phyloP scores from a whole-genome alignment of 192 early-diverging fungal species.

The Jimgerdemannia flammicorona region DNA sequence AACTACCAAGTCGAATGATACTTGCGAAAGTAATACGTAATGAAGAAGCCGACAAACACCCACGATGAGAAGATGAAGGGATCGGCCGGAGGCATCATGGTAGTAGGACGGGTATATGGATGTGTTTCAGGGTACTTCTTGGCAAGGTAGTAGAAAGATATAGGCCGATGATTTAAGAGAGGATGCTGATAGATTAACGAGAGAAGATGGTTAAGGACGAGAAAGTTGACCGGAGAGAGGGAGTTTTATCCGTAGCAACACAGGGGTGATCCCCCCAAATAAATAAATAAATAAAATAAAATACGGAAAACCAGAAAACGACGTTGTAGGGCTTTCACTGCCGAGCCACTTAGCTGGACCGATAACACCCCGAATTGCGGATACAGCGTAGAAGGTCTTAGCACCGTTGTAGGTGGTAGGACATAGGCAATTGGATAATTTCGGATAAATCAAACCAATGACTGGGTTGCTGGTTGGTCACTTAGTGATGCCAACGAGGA shows the following conservation, averaged over 20 bases:
- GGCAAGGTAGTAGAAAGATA: conserved; percentile 64
- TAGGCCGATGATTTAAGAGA: conserved; percentile 20
- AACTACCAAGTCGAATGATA: conserved; percentile 57
- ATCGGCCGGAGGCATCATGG: conserved; percentile 58
- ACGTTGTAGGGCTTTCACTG: conserved; percentile 33
- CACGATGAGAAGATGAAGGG: conserved; percentile 40
- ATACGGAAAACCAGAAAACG: conserved; percentile 51
- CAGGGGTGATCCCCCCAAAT: conserved; percentile 34
- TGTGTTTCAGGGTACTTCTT: conserved; percentile 58
- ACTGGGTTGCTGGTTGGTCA: too few relatives aligned
- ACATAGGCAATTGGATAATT: too few relatives aligned
- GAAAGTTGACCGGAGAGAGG: too few relatives aligned
- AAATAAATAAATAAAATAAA: conserved; percentile 45
- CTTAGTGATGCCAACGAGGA: too few relatives aligned
- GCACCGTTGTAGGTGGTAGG: conserved; percentile 59
- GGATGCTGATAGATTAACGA: too few relatives aligned
- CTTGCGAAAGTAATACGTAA: conserved; percentile 67
- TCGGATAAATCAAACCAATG: too few relatives aligned
- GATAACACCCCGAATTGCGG: conserved; percentile 77
- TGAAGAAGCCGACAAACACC: conserved; percentile 54
- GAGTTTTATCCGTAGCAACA: too few relatives aligned
- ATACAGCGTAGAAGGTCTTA: conserved; percentile 59
- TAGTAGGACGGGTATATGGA: conserved; percentile 64
- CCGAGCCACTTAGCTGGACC: conserved; percentile 68
- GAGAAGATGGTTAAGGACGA: too few relatives aligned